These are phyloP conservation scores for Nannochloropsis gaditana DNA, from an alignment of 108 stramenopile species.

Conservation along the genomic window DNA sequence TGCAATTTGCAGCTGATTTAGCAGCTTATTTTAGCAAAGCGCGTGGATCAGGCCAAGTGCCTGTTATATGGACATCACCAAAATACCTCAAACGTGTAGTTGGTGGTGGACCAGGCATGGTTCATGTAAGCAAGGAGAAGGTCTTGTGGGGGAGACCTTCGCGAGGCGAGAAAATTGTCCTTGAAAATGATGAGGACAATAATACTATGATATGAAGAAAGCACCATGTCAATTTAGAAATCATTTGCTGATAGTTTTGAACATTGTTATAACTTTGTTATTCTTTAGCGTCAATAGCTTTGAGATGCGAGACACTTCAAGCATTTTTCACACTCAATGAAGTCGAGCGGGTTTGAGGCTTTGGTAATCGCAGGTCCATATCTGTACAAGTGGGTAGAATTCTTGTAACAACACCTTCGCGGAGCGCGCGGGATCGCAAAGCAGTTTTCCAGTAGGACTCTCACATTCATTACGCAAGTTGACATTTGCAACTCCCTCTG, in stretches of 20 bases:
- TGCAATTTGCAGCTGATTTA: constrained; percentile 35
- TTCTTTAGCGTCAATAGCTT: not conserved
- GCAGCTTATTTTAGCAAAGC: constrained; percentile 39
- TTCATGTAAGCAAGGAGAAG: constrained; percentile 30
- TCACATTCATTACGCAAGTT: constrained; percentile 3
- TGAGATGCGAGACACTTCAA: not conserved
- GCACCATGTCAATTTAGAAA: not conserved
- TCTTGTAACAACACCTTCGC: not conserved
- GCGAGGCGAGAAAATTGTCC: not conserved
- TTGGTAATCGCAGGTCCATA: not conserved
- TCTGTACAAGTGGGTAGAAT: not conserved
- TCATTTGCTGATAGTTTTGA: not conserved
- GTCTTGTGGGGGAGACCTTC: constrained; percentile 37
- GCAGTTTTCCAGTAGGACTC: not conserved
- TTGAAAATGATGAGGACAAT: not conserved
- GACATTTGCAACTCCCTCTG: not conserved
- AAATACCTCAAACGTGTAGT: constrained; percentile 31
- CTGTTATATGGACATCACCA: constrained; percentile 30
- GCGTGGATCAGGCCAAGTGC: constrained; percentile 27
- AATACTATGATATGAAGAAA: not conserved
- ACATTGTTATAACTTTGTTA: not conserved
- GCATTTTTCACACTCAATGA: not conserved
- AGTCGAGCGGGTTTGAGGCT: not conserved
- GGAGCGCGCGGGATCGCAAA: not conserved
- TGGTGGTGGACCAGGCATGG: constrained; percentile 39